Conservation (phyloP, 495 filamentous ascomycete genomes). For the Choiromyces venosus region DNA sequence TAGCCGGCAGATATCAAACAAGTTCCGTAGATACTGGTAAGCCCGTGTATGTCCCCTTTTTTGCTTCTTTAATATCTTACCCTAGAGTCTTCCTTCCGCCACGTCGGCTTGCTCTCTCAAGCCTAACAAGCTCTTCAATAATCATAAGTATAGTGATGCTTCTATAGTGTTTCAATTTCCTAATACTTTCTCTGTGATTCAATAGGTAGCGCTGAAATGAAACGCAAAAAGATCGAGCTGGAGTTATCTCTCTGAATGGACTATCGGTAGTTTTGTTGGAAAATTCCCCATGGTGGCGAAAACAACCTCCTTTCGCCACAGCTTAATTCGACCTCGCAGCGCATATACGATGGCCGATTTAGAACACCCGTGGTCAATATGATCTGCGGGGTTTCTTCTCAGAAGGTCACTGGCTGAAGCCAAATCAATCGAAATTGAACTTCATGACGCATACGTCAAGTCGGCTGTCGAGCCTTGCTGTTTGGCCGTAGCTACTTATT, state of each 20-base stretch:
- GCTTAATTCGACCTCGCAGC: neutral
- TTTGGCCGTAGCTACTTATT: neutral
- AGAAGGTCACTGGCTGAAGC: neutral
- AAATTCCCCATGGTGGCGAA: neutral
- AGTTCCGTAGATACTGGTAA: neutral
- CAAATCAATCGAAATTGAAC: neutral
- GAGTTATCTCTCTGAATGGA: neutral
- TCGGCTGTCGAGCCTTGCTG: neutral
- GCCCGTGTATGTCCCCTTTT: neutral
- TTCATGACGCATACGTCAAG: neutral
- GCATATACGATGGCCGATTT: neutral
- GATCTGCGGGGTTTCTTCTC: neutral
- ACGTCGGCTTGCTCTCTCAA: neutral
- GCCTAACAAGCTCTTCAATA: neutral
- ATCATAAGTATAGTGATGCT: neutral
- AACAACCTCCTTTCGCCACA: neutral
- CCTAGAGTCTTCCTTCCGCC: neutral
- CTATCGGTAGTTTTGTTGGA: neutral
- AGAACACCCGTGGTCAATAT: neutral
- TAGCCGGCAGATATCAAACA: neutral
- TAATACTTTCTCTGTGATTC: neutral
- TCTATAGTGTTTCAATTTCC: neutral
- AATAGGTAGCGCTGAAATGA: neutral
- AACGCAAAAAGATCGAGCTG: neutral
- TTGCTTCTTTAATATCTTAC: neutral